Evolutionary conservation across 31 red algal species (phyloP), one percentile per base, ranked within the genome.

Genomic region (Porphyra umbilicalis): DNA sequence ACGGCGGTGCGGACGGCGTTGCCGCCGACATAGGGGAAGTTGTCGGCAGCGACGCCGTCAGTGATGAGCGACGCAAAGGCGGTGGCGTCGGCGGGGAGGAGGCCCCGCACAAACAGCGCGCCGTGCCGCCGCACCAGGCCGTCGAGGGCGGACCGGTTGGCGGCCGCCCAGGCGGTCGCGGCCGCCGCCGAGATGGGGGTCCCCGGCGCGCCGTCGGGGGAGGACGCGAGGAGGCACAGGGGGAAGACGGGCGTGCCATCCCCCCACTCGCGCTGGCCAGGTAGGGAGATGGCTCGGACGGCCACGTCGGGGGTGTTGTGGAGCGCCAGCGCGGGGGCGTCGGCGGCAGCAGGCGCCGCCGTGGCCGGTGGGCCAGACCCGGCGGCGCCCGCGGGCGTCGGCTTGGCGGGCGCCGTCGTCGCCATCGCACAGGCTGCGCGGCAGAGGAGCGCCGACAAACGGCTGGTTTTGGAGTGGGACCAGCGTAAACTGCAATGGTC

Each of bases 21-120:
- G 30, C 93, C 93, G 35, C 91, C 85, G 29, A 87, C 87, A 39
- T 95, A 95, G 0, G 93, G 93, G 83, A 95, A 95, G 44, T 91
- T 87, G 13, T 86, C 75, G 35, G 83, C 37, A 2, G 80, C 82
- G 35, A 95, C 37, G 34, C 86, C 75, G 20, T 83, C 85, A 35
- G 79, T 74, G 4, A 95, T 82, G 32, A 82, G 76, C 40, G 74
- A 78, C 78, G 83, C 91, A 75, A 93, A 93, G 6, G 83, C 83
- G 36, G 79, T 88, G 9, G 86, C 35, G 14, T 32, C 38, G 20
- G 78, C 77, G 32, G 83, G 68, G 0, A 83, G 46, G 35, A 93
- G 88, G 35, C 79, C 86, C 35, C 91, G 86, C 39, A 93, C 77
- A 39, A 88, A 82, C 8, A 93, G 79, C 35, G 88, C 91, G 35